Evolutionary conservation across 2,329 filamentous ascomycete genomes (phyloP).

Genomic region (Esteya vermicola): DNA sequence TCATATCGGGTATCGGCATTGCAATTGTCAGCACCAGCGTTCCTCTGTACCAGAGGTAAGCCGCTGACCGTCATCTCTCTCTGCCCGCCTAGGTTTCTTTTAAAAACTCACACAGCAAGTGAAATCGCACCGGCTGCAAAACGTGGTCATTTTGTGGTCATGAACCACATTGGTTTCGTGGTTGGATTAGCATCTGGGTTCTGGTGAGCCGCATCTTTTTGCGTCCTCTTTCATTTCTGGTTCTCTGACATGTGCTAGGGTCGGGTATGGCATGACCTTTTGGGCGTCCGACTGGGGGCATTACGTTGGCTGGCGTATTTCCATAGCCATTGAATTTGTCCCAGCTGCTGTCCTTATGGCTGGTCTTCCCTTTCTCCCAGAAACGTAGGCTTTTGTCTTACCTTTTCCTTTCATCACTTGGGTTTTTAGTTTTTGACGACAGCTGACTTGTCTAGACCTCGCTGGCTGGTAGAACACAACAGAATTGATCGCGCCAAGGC

Average conservation of each 20-base stretch:
- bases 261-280: conserved; percentile 39
- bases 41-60: conserved; percentile 40
- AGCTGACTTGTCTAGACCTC: conserved; percentile 25
- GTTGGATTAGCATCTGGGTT: conserved; percentile 37
- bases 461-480: conserved; percentile 42
- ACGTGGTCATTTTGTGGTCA: conserved; percentile 39
- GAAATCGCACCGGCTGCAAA: conserved; percentile 39
- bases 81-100: no score
- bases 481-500: conserved; percentile 25
- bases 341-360: conserved; percentile 33
- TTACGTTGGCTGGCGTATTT: conserved; percentile 37
- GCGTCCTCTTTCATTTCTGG: neutral
- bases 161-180: conserved; percentile 46
- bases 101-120: conserved; percentile 16
- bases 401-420: neutral
- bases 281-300: conserved; percentile 30
- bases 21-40: conserved; percentile 41
- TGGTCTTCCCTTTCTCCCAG: conserved; percentile 37
- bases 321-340: conserved; percentile 33
- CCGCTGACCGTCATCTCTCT: no score
- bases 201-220: conserved; percentile 24
- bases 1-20: conserved; percentile 37
- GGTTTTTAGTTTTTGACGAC: no score
- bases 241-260: conserved; percentile 25
- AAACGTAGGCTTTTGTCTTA: conserved; percentile 29